Conservation (phyloP, 2,329 filamentous ascomycete species). For the Myriosclerotinia curreyana region DNA sequence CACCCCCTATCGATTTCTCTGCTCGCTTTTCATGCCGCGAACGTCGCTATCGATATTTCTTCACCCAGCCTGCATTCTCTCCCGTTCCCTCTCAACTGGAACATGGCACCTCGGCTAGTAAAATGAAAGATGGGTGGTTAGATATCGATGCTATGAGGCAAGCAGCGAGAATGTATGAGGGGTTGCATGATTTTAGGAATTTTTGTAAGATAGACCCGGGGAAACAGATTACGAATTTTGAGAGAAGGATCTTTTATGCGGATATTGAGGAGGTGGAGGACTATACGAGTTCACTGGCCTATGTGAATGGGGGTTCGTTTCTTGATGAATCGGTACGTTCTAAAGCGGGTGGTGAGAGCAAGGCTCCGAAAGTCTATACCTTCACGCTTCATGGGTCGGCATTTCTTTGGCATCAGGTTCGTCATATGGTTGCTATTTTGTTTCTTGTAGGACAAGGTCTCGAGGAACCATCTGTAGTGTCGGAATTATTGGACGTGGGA, state of each 20-base stretch:
- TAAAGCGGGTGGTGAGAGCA: conserved; percentile 2
- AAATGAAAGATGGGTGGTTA: conserved; percentile 67
- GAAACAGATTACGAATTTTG: conserved; percentile 86
- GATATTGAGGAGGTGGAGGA: conserved; percentile 69
- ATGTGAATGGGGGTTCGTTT: conserved; percentile 42
- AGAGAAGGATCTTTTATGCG: conserved; percentile 73
- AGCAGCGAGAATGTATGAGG: conserved; percentile 76
- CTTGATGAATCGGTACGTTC: conserved; percentile 8
- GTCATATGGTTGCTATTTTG: conserved; percentile 88
- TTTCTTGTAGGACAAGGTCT: conserved; percentile 89
- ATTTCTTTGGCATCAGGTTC: conserved; percentile 97
- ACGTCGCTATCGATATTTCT: conserved; percentile 93
- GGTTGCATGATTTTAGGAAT: conserved; percentile 91
- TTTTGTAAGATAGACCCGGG: conserved; percentile 90
- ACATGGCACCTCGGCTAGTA: conserved; percentile 35
- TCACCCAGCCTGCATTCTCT: conserved; percentile 85
- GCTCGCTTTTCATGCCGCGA: conserved; percentile 92
- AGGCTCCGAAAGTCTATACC: conserved; percentile 67
- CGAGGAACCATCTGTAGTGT: conserved; percentile 70
- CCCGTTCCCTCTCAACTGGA: conserved; percentile 59
- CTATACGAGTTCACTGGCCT: conserved; percentile 53
- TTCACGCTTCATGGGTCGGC: conserved; percentile 88
- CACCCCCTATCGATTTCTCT: conserved; percentile 74
- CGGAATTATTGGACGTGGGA: conserved; percentile 68
- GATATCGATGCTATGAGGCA: conserved; percentile 83